These are phyloP conservation scores for Lasiosphaeria hispida DNA, from an alignment of 495 filamentous ascomycete species.

Conservation along the genomic window DNA sequence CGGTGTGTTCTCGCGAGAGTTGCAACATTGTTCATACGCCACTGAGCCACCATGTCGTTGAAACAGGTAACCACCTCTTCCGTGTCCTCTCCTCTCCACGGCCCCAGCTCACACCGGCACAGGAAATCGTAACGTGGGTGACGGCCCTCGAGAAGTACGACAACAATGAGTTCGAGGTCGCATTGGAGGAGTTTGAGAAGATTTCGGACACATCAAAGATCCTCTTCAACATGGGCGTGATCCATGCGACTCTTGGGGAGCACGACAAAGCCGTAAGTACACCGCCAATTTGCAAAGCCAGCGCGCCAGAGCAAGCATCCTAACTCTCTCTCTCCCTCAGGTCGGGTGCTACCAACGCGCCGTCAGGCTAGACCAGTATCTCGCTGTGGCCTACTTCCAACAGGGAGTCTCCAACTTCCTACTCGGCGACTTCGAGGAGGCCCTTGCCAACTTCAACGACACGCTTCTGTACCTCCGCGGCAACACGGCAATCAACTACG, in stretches of 20 bases:
- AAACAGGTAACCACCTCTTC: slow-evolving; percentile 60
- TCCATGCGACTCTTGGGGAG: slow-evolving; percentile 95
- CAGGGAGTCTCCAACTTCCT: slow-evolving; percentile 98
- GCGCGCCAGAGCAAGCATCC: not conserved
- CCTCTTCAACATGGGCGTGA: slow-evolving; percentile 97
- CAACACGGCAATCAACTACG: slow-evolving; percentile 97
- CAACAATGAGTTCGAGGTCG: slow-evolving; percentile 90
- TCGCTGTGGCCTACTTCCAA: slow-evolving; percentile 98
- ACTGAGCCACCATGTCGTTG: slow-evolving; percentile 59
- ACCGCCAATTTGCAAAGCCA: not conserved
- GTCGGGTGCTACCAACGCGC: slow-evolving; percentile 94
- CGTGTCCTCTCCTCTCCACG: not conserved
- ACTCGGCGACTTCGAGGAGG: slow-evolving; percentile 95
- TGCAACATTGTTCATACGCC: slow-evolving; percentile 5
- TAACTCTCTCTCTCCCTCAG: slow-evolving; percentile 44
- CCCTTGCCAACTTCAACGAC: slow-evolving; percentile 98
- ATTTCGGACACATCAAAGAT: slow-evolving; percentile 98
- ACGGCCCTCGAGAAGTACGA: slow-evolving; percentile 88
- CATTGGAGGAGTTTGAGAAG: slow-evolving; percentile 74
- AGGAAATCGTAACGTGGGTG: slow-evolving; percentile 99
- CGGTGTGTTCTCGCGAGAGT: slow-evolving; percentile 9
- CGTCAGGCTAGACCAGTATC: slow-evolving; percentile 84
- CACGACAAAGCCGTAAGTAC: slow-evolving; percentile 89
- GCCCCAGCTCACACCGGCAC: slow-evolving; percentile 13
- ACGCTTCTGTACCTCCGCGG: slow-evolving; percentile 91